These are phyloP conservation scores for Tuber borchii DNA, from an alignment of 495 filamentous ascomycete genomes.

Conservation along the genomic window DNA sequence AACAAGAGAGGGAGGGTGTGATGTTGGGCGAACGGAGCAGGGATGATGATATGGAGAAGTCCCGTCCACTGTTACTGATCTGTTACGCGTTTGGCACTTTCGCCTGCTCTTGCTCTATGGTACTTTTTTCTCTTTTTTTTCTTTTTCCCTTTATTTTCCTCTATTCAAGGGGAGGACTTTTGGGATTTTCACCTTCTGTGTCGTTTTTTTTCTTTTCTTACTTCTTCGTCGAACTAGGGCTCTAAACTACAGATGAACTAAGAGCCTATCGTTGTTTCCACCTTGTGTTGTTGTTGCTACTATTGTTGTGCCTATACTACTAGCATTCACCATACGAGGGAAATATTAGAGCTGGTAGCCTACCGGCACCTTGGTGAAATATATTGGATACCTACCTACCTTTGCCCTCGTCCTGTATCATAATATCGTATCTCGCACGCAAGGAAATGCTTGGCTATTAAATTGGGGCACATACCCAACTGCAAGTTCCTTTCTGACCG, in stretches of 20 bases:
- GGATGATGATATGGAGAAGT: constrained; percentile 40
- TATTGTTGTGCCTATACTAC: background rate
- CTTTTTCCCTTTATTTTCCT: background rate
- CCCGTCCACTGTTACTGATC: constrained; percentile 35
- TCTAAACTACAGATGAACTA: background rate
- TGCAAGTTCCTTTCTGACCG: constrained; percentile 20
- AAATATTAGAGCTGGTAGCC: background rate
- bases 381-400: background rate
- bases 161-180: background rate
- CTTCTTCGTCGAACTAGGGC: background rate
- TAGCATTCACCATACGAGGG: background rate
- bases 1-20: background rate
- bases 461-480: constrained; percentile 29
- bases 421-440: constrained; percentile 20
- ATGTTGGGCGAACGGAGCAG: constrained; percentile 19
- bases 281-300: background rate
- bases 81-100: constrained; percentile 34
- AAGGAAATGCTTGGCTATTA: constrained; percentile 35
- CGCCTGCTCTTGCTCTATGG: constrained; percentile 29
- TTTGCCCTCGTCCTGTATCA: constrained; percentile 17
- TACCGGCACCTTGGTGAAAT: background rate
- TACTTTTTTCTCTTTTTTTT: constrained; percentile 6
- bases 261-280: background rate
- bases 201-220: background rate
- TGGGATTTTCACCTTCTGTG: background rate